These are phyloP conservation scores for Gremmenia infestans DNA, from an alignment of 2,329 filamentous ascomycete species.

Conservation along the genomic window DNA sequence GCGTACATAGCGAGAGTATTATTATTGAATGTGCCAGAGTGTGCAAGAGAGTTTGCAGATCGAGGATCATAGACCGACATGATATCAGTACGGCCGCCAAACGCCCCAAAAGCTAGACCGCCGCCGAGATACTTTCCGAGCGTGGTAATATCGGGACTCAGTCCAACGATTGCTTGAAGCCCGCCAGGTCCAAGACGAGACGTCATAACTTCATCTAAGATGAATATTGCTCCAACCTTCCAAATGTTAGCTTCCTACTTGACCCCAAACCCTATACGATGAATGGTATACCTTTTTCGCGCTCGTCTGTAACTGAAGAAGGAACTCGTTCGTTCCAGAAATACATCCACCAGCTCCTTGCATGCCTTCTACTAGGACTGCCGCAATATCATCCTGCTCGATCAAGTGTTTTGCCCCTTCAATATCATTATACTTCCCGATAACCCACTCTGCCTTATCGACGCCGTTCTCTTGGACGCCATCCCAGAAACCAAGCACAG, in stretches of 20 bases:
- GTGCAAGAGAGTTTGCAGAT: conserved; percentile 36
- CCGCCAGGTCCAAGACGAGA: conserved; percentile 52
- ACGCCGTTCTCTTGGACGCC: conserved; percentile 35
- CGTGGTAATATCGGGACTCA: conserved; percentile 57
- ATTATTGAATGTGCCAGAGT: conserved; percentile 66
- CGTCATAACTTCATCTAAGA: conserved; percentile 70
- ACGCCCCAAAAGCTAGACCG: conserved; percentile 61
- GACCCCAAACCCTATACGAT: too few species aligned
- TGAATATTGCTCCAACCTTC: conserved; percentile 48
- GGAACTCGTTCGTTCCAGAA: conserved; percentile 32
- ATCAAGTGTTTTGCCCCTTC: conserved; percentile 41
- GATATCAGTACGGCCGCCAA: conserved; percentile 54
- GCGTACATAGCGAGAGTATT: conserved; percentile 51
- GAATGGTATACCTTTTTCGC: too few species aligned
- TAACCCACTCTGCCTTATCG: conserved; percentile 32
- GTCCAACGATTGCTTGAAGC: conserved; percentile 36
- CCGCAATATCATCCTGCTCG: conserved; percentile 36
- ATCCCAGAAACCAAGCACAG: conserved; percentile 39
- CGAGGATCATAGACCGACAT: conserved; percentile 55
- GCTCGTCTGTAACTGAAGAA: conserved; percentile 11
- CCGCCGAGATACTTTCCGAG: conserved; percentile 65
- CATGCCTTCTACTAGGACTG: conserved; percentile 61
- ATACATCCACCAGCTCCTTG: conserved; percentile 59
- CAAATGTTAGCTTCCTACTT: conserved; percentile 18
- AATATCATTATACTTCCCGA: conserved; percentile 59